Evolutionary conservation across 768 basidiomycete species (phyloP).

Genomic region (Naganishia randhawae): DNA sequence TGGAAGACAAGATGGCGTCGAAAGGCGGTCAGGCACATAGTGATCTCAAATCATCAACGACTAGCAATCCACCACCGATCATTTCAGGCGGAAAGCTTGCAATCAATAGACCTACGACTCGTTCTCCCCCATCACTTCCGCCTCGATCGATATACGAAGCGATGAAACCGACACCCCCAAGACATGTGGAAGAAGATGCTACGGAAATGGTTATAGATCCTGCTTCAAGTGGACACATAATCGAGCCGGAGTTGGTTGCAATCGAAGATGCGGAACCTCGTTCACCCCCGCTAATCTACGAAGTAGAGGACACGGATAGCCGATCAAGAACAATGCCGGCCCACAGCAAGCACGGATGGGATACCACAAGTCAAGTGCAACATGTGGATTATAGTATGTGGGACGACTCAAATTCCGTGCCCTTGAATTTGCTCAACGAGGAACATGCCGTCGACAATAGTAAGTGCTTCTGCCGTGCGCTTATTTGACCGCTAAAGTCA

Average conservation of each 20-base stretch:
- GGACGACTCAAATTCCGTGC: conserved; percentile 16
- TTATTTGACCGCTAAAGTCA: background rate
- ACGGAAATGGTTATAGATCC: conserved; percentile 4
- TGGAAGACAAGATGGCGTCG: background rate
- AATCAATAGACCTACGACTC: conserved; percentile 1
- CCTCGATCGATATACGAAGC: conserved; percentile 4
- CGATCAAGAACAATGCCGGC: background rate
- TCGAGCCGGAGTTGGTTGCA: conserved; percentile 19
- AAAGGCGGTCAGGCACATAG: background rate
- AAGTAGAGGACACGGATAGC: background rate
- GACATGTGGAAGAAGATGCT: background rate
- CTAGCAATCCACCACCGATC: conserved; percentile 1
- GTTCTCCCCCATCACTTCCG: conserved; percentile 5
- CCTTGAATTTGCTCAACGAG: conserved; percentile 5
- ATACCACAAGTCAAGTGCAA: background rate
- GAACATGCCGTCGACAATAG: conserved; percentile 2
- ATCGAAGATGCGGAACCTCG: conserved; percentile 17
- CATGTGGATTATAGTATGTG: conserved; percentile 14
- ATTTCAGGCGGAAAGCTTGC: conserved; percentile 20
- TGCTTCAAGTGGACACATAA: background rate
- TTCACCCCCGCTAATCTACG: conserved; percentile 9
- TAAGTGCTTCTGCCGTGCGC: background rate
- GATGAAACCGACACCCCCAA: conserved; percentile 17
- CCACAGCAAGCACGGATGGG: background rate
- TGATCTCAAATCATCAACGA: background rate